Evolutionary conservation across 2,329 filamentous ascomycete species (phyloP), one percentile per base, ranked within the genome.

Genomic region (Calonectria pseudoturangicola): DNA sequence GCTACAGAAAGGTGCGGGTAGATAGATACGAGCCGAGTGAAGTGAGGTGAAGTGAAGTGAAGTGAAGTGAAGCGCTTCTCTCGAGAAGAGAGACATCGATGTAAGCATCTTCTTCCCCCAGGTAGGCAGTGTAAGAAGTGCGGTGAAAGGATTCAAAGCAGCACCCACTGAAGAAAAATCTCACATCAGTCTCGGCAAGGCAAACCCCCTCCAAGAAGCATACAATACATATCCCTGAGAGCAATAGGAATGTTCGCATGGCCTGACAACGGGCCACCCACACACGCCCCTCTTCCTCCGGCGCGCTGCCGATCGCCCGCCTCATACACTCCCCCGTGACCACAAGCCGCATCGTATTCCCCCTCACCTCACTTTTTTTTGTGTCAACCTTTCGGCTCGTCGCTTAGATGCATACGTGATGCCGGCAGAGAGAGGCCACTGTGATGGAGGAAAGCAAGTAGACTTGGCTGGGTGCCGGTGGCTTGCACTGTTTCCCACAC

Each of bases 291-390:
- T 58, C 39, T 45, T 33, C 45, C 25, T 28, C 39, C 41, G 18
- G 58, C 28, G 5, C 54, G 54, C 6, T 27, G 58, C 58, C 58
- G 58, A 63, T 63, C 39, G 41, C 27, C 58, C 58, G 58, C 27
- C 33, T 33, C 58, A 63, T 41, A 30, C 58, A 15, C 58, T 47
- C 58, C 39, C 10, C 10, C 27, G 21, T 47, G 58, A 63, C 58
- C 18, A 63, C 10, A 33, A 60, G 16, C 41, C 39, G 39, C 58
- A 63, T 63, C 58, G 58, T 63, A 63, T 63, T 47, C 41, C 41
- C 28, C 58, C 54, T 60, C 54, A 60, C 54, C 12, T 36, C 45
- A 5, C 18, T 45, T 9, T 10, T 5, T 21, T 33, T 56, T 25
- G 3, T 28, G 16, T 51, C 33, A 16, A 39, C 33, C 33, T 16